Percentiles rank a stretch among this genome's conserved stretches.
These are phyloP conservation scores for Solanum neorickii DNA, from an alignment of 257 asterid species.

Conservation along the genomic window DNA sequence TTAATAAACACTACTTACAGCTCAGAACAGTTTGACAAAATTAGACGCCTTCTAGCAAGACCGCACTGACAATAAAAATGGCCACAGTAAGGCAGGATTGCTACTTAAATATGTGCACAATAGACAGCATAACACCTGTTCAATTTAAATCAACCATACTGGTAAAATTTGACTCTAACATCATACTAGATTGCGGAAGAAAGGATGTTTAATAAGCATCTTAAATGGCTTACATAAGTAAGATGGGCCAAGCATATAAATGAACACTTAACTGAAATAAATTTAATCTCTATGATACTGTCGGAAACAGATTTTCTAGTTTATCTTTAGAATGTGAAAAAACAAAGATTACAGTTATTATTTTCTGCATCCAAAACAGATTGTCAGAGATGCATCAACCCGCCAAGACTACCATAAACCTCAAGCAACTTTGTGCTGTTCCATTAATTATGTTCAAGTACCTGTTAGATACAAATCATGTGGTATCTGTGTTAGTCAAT, in stretches of 20 bases:
- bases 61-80: not conserved
- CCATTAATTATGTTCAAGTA: constrained; percentile 41
- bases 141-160: not conserved
- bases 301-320: not conserved
- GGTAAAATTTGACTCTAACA: not conserved
- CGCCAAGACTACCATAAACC: constrained; percentile 15
- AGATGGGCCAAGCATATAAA: not conserved
- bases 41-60: not conserved
- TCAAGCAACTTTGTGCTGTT: constrained; percentile 23
- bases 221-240: not conserved
- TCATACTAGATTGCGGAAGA: not conserved
- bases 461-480: constrained; percentile 34
- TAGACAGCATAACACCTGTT: not conserved
- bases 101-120: not conserved
- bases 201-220: not conserved
- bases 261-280: not conserved
- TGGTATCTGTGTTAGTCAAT: not conserved
- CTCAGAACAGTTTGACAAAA: not conserved
- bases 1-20: not conserved
- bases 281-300: not conserved
- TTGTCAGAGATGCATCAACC: constrained; percentile 21
- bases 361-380: constrained; percentile 7
- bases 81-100: not conserved
- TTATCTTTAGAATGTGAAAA: not conserved
- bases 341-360: not conserved